A percentile compares a stretch with the other conserved stretches of the same genome.
phyloP scores from a whole-genome alignment of 345 rosid genomes.

The Syzygium aromaticum region DNA sequence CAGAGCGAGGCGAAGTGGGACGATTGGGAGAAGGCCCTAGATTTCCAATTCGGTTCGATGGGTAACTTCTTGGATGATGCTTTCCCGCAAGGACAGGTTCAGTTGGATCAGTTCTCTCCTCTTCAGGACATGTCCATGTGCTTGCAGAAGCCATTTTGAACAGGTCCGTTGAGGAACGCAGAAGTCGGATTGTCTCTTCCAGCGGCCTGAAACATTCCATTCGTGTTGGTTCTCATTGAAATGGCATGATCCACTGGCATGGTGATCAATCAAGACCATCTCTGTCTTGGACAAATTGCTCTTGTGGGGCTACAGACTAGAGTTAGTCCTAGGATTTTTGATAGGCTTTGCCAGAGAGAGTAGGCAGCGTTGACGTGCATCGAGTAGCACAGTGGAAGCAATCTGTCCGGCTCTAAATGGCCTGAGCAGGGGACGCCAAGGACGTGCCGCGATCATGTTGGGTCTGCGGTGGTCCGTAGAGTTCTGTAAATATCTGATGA shows the following conservation, averaged over 20 bases:
- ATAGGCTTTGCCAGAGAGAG: not conserved
- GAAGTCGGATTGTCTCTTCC: not conserved
- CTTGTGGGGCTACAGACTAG: not conserved
- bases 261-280: not conserved
- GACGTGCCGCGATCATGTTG: not conserved
- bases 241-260: not conserved
- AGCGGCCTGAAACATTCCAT: too few species aligned
- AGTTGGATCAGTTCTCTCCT: slow-evolving; percentile 22
- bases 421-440: not conserved
- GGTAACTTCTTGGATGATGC: slow-evolving; percentile 38
- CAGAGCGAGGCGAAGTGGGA: slow-evolving; percentile 47
- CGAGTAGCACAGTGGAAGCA: not conserved
- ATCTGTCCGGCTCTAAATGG: not conserved
- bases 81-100: slow-evolving; percentile 35
- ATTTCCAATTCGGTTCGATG: slow-evolving; percentile 25
- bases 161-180: not conserved
- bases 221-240: not conserved
- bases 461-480: not conserved
- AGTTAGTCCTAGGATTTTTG: not conserved
- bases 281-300: not conserved
- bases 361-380: not conserved
- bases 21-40: slow-evolving; percentile 11
- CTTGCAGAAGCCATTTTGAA: slow-evolving; percentile 14
- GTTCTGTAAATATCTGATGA: not conserved
- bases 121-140: slow-evolving; percentile 24